Evolutionary conservation across 1,284 basidiomycete species (phyloP).

Genomic region (Leccinum pachyderme): DNA sequence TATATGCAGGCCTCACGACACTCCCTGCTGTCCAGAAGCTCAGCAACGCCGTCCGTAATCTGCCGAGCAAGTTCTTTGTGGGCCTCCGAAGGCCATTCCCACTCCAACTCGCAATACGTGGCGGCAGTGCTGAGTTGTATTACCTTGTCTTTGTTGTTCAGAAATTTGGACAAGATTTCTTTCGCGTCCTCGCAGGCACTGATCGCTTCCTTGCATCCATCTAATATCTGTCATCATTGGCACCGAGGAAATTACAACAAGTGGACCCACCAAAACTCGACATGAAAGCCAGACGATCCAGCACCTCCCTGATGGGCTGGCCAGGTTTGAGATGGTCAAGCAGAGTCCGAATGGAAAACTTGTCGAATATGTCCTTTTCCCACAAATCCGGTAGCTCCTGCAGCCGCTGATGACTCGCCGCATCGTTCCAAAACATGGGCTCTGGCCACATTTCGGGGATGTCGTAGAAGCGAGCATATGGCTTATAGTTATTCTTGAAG

Average conservation of each 20-base stretch:
- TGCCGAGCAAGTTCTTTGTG: slow-evolving; percentile 4
- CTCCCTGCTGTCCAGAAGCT: slow-evolving; percentile 10
- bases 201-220: slow-evolving; percentile 16
- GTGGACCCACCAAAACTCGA: slow-evolving; percentile 26
- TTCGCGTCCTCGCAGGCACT: background rate
- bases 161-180: slow-evolving; percentile 10
- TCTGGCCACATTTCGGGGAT: slow-evolving; percentile 27
- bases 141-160: slow-evolving; percentile 14
- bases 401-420: slow-evolving; percentile 22
- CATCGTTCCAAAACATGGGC: slow-evolving; percentile 32
- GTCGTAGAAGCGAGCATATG: slow-evolving; percentile 21
- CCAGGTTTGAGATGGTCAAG: slow-evolving; percentile 19
- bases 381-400: slow-evolving; percentile 17
- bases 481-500: slow-evolving; percentile 31
- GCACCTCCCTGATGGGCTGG: slow-evolving; percentile 16
- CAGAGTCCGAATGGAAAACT: slow-evolving; percentile 16
- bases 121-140: slow-evolving; percentile 26
- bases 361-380: slow-evolving; percentile 33
- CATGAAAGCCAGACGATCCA: slow-evolving; percentile 34
- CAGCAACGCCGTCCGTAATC: slow-evolving; percentile 17
- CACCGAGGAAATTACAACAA: background rate
- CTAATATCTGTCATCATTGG: slow-evolving; percentile 7
- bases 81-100: slow-evolving; percentile 17
- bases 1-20: slow-evolving; percentile 28
- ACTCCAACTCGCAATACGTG: slow-evolving; percentile 29